Base-by-base conservation (phyloP, 768 basidiomycete species). In the Auriscalpium vulgare region DNA sequence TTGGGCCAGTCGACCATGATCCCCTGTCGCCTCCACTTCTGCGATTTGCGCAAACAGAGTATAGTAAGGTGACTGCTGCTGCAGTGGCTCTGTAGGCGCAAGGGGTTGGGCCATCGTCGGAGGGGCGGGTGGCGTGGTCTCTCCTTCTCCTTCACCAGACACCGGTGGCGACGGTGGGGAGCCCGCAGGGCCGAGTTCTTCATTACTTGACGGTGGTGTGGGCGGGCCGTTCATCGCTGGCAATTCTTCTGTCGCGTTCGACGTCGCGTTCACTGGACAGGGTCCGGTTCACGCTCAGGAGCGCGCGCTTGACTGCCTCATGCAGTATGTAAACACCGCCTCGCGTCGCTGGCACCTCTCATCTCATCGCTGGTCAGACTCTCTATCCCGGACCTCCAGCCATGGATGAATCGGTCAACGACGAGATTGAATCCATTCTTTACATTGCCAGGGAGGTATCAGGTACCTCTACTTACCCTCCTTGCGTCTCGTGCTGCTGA, bases 371-470 rank as follows among this genome's bases (percentile, higher is more conserved):
- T 29, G 29, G 29, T 29, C 29, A 29, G 29, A 29, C 29, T 29
- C 29, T 29, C 29, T 29, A 21, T 29, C 7, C 29, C 7, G 4
- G 29, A 29, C 29, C 7, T 5, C 7, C 29, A 29, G 29, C 49
- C 37, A 85, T 85, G 79, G 80, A 85, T 57, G 67, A 66, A 5
- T 69, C 77, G 47, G 79, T 60, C 16, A 60, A 82, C 56, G 90
- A 93, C 57, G 91, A 94, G 66, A 87, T 95, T 57, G 88, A 95
- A 70, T 91, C 91, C 47, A 81, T 95, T 63, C 75, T 97, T 38
- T 94, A 91, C 70, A 85, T 95, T 60, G 87, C 83, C n/a, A 78
- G 93, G 43, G 93, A 95, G 75, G 78, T 95, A 53, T 93, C 88
- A 76, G 91, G 92, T 92, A 64, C 67, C 74, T 70, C 47, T 29